Base-by-base conservation (phyloP, 139 green algal genomes). In the Tetradesmus lagerheimii region DNA sequence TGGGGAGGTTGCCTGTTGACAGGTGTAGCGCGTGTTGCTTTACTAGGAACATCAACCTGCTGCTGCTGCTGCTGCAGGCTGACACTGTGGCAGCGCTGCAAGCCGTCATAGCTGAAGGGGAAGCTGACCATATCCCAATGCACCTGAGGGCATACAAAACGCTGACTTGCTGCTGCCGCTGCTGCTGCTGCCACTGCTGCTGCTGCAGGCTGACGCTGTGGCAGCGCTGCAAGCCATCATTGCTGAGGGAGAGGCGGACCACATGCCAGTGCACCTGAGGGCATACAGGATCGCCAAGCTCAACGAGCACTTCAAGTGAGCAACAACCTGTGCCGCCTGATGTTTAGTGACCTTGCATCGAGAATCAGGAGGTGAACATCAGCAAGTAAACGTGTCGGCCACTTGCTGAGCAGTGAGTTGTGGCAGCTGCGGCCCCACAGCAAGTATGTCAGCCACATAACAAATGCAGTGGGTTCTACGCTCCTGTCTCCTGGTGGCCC, bases 231-330 rank as follows among this genome's bases (percentile, higher is more conserved):
- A 45, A 16, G 35, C 75, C 14, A 34, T 80, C 20, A 16, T 45
- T 6, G 34, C 75, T 47, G 75, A 80, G 35, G 81, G 81, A 20
- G 81, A 87, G 38, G 81, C 81, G 3, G 81, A 87, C 39, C 81
- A 87, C 81, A 35, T 87, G 0, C 50, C 81, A 1, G 43, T 35
- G n/a, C 81, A 87, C 34, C 27, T 74, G 34, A 53, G 53, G 53
- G 34, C 81, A 6, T 77, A 67, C 41, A 77, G 81, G 34, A 87
- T 87, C 57, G 81, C 53, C 15, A 12, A 57, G 34, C 50, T 87
- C 18, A 62, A n/a, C 1, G 74, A 87, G 38, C 50, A 67, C 34
- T 35, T 78, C 23, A 39, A 67, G 81, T 87, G 35, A 57, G 81
- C 37, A 2, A 15, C 1, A 15, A 4, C 2, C 20, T n/a, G n/a